Evolutionary conservation across 2,329 filamentous ascomycete genomes (phyloP), one percentile per base, ranked within the genome.

Genomic region (Trichoderma semiorbis): DNA sequence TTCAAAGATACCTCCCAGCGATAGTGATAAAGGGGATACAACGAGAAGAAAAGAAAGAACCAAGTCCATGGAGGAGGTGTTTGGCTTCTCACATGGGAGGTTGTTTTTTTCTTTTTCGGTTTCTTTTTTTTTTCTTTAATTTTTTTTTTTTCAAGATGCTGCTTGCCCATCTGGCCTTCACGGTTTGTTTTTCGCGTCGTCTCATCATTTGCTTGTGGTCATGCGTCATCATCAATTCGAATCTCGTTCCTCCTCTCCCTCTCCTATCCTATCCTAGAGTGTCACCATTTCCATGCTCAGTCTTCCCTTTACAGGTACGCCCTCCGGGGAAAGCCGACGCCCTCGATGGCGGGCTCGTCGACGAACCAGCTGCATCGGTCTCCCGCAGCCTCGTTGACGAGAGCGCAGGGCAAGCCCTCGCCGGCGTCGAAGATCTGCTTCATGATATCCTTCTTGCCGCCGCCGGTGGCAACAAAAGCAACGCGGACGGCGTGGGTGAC

Each of bases 301-400:
- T 18, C 53, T 28, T 32, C 2, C 21, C 39, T 75, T 63, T 74
- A 88, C 78, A 89, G 79, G 77, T 88, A 89, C 24, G 92, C 91
- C 76, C 92, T 90, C 79, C 92, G 88, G 28, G 95, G 93, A 79
- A 93, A 98, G 73, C 86, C 85, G 14, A 99, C 93, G 5, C 93
- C 94, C 78, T 97, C 92, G 14, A 97, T 90, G 61, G 96, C 95
- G 5, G 92, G 86, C 78, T 90, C 87, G 80, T 98, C 96, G 57
- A 95, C 94, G 80, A 99, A 98, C 96, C 96, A 99, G 83, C 91
- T 96, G 78, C 94, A 94, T 77, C 94, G 92, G 75, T 97, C 94
- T 58, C 93, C 93, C 4, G 89, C 92, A 55, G 89, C 90, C 77
- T 93, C 89, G 81, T 99, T 99, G 78, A 99, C 91, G 75, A 98